phyloP scores from a whole-genome alignment of 352 stramenopile species.

The Lagenidium giganteum region DNA sequence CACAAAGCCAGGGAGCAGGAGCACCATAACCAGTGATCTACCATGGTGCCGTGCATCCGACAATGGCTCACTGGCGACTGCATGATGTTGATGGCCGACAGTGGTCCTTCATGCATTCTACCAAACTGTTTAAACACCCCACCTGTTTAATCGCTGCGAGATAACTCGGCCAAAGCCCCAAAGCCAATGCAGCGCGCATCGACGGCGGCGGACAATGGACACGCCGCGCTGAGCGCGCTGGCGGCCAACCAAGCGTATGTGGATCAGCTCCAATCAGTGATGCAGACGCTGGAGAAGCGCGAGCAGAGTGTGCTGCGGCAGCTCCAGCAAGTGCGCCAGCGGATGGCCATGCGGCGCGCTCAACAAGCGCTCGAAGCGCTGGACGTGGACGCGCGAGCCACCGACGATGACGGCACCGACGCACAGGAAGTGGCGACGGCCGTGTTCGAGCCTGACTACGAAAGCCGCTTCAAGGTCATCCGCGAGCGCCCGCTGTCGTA shows the following conservation, averaged over 20 bases:
- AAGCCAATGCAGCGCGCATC: too few species aligned
- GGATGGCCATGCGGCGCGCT: slow-evolving; percentile 34
- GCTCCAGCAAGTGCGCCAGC: slow-evolving; percentile 31
- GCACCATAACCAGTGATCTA: too few species aligned
- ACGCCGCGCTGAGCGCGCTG: too few species aligned
- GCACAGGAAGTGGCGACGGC: neutral
- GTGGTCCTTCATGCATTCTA: too few species aligned
- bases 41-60: too few species aligned
- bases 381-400: neutral
- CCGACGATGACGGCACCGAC: neutral
- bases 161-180: too few species aligned
- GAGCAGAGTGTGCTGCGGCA: slow-evolving; percentile 22
- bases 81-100: too few species aligned
- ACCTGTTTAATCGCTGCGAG: too few species aligned
- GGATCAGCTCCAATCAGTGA: slow-evolving; percentile 23
- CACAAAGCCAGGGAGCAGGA: too few species aligned
- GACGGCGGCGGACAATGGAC: too few species aligned
- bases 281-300: slow-evolving; percentile 20
- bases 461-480: slow-evolving; percentile 17
- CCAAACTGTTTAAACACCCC: too few species aligned
- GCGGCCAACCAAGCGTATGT: slow-evolving; percentile 33
- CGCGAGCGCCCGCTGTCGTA: slow-evolving; percentile 31
- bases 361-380: slow-evolving; percentile 31
- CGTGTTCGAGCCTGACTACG: slow-evolving; percentile 14
- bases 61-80: too few species aligned